Base-by-base conservation (phyloP, 768 basidiomycete species). In the Trametes villosa region DNA sequence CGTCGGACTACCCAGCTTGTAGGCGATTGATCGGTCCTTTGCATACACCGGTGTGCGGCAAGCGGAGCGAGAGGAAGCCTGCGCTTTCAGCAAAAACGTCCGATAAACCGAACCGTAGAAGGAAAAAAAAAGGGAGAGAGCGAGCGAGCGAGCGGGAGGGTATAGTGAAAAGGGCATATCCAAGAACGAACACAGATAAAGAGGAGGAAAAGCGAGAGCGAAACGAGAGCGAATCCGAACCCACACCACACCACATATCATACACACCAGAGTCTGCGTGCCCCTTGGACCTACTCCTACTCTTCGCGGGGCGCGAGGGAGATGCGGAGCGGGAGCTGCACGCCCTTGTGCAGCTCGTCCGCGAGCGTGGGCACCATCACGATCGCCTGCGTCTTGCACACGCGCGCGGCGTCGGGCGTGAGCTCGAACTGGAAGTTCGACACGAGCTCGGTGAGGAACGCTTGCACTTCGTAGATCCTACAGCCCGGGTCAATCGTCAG, bases 381-480 rank as follows among this genome's bases (percentile, higher is more conserved):
- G 6, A 65, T 11, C 26, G 71, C 70, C 20, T 70, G 62, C 36
- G 72, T 72, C 22, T 75, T 68, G 15, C 68, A 52, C 34, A 80
- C 57, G 34, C 55, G 67, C 41, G 70, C 64, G 22, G 67, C 58
- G 22, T 65, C 68, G 4, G 73, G 70, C 18, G 74, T 75, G 56
- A 69, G 66, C 41, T 66, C 60, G 61, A 87, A 83, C 63, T 86
- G 81, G 64, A 87, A 85, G 64, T 81, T 76, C 33, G 76, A 70
- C 40, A 87, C 57, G 22, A 85, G 73, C 65, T 86, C 84, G 24
- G 82, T 77, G n/a, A 87, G 66, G 70, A 88, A 85, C 0, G 80
- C 77, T 62, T 87, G 86, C 17, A 86, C 67, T 68, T 88, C 85
- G 60, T 70, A 64, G 6, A 70, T 46, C 41, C 69, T 70, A 48